Evolutionary conservation across 345 rosid species (phyloP), one percentile per base, ranked within the genome.

Genomic region (Lenwebbia sp.): DNA sequence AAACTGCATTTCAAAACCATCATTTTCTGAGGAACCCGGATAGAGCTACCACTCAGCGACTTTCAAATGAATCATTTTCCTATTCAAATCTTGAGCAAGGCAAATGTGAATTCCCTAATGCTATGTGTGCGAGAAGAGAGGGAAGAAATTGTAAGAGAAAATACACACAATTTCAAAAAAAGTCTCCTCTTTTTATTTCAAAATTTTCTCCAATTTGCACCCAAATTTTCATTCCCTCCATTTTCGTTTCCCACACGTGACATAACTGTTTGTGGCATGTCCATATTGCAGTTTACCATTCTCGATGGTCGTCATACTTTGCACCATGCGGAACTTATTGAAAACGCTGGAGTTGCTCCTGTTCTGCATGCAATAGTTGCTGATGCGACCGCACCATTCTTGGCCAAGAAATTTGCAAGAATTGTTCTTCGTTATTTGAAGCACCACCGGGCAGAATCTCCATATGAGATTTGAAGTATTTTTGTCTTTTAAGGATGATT

Each of bases 251-350:
- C 41, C 41, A 40, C 4, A 40, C 41, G 41, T 40, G 5, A 40
- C 41, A 40, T 40, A 40, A 40, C n/a, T 65, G 41, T 30, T 65
- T 17, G 76, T 17, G 41, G 41, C 6, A 17, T 65, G 41, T 65
- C 76, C 53, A 47, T 78, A 53, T 23, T 86, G 87, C 93, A 96
- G 99, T 96, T 96, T 88, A 94, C 99, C 5, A 89, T 94, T 88
- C 99, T 98, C 2, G 95, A 95, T 84, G 99, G 98, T 26, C 94
- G 96, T 41, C 98, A 96, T 83, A 96, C 98, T 8, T 84, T 89
- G 89, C 98, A 96, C 89, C 99, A 96, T 86, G 98, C 98, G 13
- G 91, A 92, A 86, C 96, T 96, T 11, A 95, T 95, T 98, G 98
- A 94, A 90, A 91, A 86, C n/a, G 92, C 91, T 8, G 99, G 98